Conservation (phyloP, 2,329 filamentous ascomycete genomes). For the Dothistroma septosporum region DNA sequence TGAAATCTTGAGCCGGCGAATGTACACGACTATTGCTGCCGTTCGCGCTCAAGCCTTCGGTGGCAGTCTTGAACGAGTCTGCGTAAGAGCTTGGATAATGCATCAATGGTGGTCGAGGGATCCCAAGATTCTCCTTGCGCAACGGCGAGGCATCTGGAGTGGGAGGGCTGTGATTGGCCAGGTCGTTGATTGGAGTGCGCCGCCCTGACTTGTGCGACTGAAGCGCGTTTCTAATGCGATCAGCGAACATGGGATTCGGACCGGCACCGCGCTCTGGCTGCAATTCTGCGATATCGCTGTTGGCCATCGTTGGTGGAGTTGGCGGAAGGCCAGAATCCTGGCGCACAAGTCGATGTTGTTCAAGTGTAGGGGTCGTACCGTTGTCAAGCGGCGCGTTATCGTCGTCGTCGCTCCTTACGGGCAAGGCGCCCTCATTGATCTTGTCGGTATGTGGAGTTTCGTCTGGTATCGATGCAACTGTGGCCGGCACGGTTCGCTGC, state of each 20-base stretch:
- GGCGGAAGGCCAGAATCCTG: conserved; percentile 40
- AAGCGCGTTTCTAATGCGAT: conserved; percentile 38
- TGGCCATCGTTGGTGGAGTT: conserved; percentile 41
- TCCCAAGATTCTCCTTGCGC: conserved; percentile 17
- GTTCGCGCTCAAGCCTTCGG: conserved; percentile 39
- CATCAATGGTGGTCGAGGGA: conserved; percentile 21
- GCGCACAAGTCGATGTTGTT: conserved; percentile 4
- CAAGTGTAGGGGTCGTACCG: conserved; percentile 16
- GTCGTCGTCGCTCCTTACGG: background rate
- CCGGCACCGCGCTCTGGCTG: conserved; percentile 33
- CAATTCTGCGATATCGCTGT: conserved; percentile 29
- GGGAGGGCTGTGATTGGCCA: conserved; percentile 34
- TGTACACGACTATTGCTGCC: conserved; percentile 21
- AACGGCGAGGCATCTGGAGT: conserved; percentile 37
- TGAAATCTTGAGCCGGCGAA: conserved; percentile 8
- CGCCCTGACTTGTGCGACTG: conserved; percentile 38
- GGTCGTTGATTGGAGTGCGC: conserved; percentile 37
- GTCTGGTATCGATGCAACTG: background rate
- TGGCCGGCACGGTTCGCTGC: background rate
- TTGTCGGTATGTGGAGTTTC: background rate
- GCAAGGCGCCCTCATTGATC: background rate
- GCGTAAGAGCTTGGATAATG: conserved; percentile 40
- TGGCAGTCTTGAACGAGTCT: conserved; percentile 46
- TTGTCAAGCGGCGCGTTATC: conserved; percentile 7
- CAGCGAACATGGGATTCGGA: conserved; percentile 41